Evolutionary conservation across 1,139 yeast genomes (phyloP).

Genomic region (Candida sp.): DNA sequence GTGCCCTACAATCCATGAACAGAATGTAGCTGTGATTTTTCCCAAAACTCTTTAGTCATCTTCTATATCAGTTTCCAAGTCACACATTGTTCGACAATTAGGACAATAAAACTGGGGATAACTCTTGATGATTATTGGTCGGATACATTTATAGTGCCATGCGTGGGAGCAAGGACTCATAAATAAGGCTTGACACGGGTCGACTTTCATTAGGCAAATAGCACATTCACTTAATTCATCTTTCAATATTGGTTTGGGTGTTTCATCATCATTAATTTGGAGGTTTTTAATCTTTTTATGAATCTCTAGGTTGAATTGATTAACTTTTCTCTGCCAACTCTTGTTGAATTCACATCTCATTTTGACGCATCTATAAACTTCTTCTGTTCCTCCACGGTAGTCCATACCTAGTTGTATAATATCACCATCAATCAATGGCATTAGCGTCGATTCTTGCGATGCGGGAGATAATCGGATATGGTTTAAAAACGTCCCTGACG

Average conservation of each 20-base stretch:
- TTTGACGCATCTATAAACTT: slow-evolving; percentile 87
- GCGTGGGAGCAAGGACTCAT: slow-evolving; percentile 94
- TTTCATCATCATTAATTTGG: slow-evolving; percentile 24
- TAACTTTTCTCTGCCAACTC: slow-evolving; percentile 84
- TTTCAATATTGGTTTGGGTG: not conserved
- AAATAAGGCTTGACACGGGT: slow-evolving; percentile 89
- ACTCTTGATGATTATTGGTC: slow-evolving; percentile 78
- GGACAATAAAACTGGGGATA: slow-evolving; percentile 97
- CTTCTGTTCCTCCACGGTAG: slow-evolving; percentile 94
- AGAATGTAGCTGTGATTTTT: too few species aligned
- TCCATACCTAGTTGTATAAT: slow-evolving; percentile 92
- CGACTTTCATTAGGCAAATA: slow-evolving; percentile 76
- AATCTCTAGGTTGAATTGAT: slow-evolving; percentile 75
- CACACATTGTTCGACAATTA: slow-evolving; percentile 89
- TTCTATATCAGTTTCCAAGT: slow-evolving; percentile 82
- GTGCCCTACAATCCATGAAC: too few species aligned
- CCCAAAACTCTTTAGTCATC: too few species aligned
- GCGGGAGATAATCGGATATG: slow-evolving; percentile 85
- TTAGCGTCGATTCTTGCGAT: slow-evolving; percentile 62
- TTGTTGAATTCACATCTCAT: slow-evolving; percentile 88
- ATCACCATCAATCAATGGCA: slow-evolving; percentile 78
- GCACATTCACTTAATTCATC: slow-evolving; percentile 73
- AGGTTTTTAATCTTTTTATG: slow-evolving; percentile 62
- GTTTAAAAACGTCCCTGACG: slow-evolving; percentile 91
- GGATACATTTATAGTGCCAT: slow-evolving; percentile 95